Percentiles rank a stretch among this genome's conserved stretches.
Conservation (phyloP, 2,329 filamentous ascomycete genomes). For the Sporothrix brunneoviolacea region DNA sequence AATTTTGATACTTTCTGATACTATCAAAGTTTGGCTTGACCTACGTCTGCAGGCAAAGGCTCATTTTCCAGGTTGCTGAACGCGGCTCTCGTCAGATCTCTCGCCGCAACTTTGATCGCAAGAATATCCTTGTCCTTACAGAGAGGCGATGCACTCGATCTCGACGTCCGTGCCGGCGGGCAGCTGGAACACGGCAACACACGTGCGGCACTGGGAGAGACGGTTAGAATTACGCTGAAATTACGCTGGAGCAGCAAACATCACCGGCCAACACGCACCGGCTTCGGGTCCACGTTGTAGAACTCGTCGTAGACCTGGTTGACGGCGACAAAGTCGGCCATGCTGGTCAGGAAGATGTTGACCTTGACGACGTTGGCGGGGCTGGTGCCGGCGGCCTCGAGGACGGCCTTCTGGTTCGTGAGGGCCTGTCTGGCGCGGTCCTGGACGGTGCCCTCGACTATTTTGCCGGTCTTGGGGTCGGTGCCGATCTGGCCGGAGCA, state of each 20-base stretch:
- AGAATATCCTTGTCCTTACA: neutral
- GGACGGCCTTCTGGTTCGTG: constrained; percentile 51
- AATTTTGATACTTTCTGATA: too few species aligned
- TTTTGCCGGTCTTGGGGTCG: constrained; percentile 45
- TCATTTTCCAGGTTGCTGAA: too few species aligned
- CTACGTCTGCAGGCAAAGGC: too few species aligned
- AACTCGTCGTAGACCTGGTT: constrained; percentile 49
- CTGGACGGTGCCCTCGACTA: constrained; percentile 51
- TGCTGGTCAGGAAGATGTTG: constrained; percentile 59
- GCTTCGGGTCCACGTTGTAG: constrained; percentile 39
- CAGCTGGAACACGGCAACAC: constrained; percentile 67
- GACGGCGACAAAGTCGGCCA: constrained; percentile 56
- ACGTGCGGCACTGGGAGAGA: constrained; percentile 52
- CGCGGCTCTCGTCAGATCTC: too few species aligned
- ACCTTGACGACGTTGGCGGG: constrained; percentile 59
- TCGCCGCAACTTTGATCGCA: too few species aligned
- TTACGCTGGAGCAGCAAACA: too few species aligned
- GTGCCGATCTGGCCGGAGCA: constrained; percentile 59
- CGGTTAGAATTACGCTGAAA: too few species aligned
- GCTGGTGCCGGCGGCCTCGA: constrained; percentile 52
- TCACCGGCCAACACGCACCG: constrained; percentile 36
- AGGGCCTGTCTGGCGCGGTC: constrained; percentile 49
- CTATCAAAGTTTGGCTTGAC: too few species aligned
- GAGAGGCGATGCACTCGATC: constrained; percentile 55
- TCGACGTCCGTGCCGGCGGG: constrained; percentile 66